phyloP scores from a whole-genome alignment of 495 filamentous ascomycete genomes.

The Cladorrhinum samala region DNA sequence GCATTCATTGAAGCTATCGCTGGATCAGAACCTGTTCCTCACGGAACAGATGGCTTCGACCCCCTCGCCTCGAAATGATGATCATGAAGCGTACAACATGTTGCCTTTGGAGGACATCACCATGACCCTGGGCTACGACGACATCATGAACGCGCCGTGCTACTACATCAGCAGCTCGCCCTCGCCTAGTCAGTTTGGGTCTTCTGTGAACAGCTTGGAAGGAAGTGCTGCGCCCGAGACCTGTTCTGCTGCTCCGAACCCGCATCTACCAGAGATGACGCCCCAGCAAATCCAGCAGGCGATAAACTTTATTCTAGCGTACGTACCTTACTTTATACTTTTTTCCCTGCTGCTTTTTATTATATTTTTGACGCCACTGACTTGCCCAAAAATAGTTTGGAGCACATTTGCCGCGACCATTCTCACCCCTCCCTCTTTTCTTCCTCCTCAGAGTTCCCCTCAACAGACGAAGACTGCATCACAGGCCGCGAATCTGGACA shows the following conservation, averaged over 20 bases:
- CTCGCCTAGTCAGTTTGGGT: background rate
- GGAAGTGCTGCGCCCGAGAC: background rate
- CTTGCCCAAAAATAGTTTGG: background rate
- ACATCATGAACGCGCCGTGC: background rate
- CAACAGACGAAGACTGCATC: background rate
- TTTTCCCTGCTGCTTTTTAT: background rate
- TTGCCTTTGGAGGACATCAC: too few relatives aligned
- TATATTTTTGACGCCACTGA: background rate
- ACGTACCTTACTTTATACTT: background rate
- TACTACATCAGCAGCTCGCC: background rate
- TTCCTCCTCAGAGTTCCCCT: background rate
- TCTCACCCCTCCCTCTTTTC: background rate
- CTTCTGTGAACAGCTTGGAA: background rate
- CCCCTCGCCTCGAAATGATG: too few relatives aligned
- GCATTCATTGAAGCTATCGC: background rate
- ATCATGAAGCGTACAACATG: too few relatives aligned
- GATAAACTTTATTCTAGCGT: background rate
- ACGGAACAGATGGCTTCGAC: background rate
- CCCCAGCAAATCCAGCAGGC: background rate
- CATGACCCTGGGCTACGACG: background rate
- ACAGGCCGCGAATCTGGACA: constrained; percentile 24
- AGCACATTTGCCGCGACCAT: background rate
- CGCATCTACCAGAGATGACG: background rate
- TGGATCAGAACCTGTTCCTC: background rate
- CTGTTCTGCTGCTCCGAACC: background rate